Evolutionary conservation across 2,329 filamentous ascomycete genomes (phyloP).

Genomic region (Delphinella strobiligena): DNA sequence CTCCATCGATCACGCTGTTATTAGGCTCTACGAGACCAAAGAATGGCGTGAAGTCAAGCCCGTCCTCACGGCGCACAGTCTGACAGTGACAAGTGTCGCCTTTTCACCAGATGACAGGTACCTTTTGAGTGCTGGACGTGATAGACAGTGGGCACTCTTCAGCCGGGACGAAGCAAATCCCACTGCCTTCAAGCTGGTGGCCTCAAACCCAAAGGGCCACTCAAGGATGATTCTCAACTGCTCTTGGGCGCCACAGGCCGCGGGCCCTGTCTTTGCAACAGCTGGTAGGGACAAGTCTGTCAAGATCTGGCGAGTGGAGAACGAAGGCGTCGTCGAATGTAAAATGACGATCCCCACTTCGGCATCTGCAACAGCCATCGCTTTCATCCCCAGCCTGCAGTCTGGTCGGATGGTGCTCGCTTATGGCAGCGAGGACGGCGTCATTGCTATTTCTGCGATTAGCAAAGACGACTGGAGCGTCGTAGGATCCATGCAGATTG

Average conservation of each 20-base stretch:
- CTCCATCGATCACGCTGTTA: slow-evolving; percentile 86
- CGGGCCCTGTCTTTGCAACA: slow-evolving; percentile 57
- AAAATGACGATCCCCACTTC: slow-evolving; percentile 15
- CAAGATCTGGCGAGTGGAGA: slow-evolving; percentile 40
- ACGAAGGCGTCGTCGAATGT: slow-evolving; percentile 12
- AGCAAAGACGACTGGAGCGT: slow-evolving; percentile 8
- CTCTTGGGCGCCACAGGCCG: slow-evolving; percentile 56
- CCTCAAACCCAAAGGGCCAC: slow-evolving; percentile 73
- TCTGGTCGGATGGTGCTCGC: slow-evolving; percentile 11
- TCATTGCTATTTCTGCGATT: slow-evolving; percentile 11
- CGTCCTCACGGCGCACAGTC: slow-evolving; percentile 67
- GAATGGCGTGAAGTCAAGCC: slow-evolving; percentile 82
- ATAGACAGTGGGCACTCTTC: slow-evolving; percentile 85
- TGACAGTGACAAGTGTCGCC: slow-evolving; percentile 71
- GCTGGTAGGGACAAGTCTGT: slow-evolving; percentile 82
- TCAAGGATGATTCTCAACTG: slow-evolving; percentile 84
- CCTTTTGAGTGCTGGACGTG: slow-evolving; percentile 79
- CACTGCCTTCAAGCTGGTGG: slow-evolving; percentile 43
- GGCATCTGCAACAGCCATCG: slow-evolving; percentile 21
- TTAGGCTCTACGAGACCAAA: slow-evolving; percentile 77
- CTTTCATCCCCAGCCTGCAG: slow-evolving; percentile 13
- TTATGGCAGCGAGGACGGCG: slow-evolving; percentile 19
- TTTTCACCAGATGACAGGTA: slow-evolving; percentile 66
- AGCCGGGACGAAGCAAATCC: slow-evolving; percentile 32
- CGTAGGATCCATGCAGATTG: slow-evolving; percentile 6